A percentile compares a stretch with the other conserved stretches of the same genome.
Conservation (phyloP, 192 early-diverging fungal species). For the Gryganskiella cystojenkinii region DNA sequence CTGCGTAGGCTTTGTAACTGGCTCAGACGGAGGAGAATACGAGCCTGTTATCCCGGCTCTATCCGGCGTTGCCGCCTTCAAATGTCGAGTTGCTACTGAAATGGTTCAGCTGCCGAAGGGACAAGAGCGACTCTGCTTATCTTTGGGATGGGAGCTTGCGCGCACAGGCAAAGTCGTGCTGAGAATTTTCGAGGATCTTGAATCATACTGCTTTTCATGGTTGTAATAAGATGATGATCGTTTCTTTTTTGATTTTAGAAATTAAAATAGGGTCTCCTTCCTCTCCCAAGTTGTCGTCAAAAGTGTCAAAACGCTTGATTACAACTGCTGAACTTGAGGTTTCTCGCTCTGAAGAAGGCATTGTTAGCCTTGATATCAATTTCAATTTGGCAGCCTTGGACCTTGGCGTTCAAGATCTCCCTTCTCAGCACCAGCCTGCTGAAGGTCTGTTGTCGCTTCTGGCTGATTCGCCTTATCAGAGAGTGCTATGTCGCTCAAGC, state of each 20-base stretch:
- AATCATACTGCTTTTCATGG: too few relatives aligned
- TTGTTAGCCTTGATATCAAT: slow-evolving; percentile 1
- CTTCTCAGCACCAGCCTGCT: not conserved
- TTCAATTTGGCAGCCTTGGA: slow-evolving; percentile 1
- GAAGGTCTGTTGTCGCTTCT: slow-evolving; percentile 11
- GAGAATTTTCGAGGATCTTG: too few relatives aligned
- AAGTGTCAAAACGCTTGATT: not conserved
- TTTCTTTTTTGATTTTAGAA: not conserved
- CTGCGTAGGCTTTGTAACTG: too few relatives aligned
- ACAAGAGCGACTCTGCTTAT: too few relatives aligned
- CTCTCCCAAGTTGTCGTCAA: slow-evolving; percentile 2
- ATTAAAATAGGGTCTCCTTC: not conserved
- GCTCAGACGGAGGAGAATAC: too few relatives aligned
- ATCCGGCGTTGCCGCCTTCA: too few relatives aligned
- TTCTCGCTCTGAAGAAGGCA: slow-evolving; percentile 1
- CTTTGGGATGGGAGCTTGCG: too few relatives aligned
- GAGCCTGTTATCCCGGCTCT: too few relatives aligned
- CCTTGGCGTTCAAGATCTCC: slow-evolving; percentile 7
- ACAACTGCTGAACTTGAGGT: not conserved
- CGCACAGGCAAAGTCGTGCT: too few relatives aligned
- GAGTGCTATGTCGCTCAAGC: slow-evolving; percentile 4
- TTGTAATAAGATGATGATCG: too few relatives aligned
- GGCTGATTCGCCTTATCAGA: slow-evolving; percentile 6
- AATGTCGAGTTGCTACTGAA: too few relatives aligned
- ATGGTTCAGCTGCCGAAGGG: too few relatives aligned